These are phyloP conservation scores for Tylopilus plumbeoviolaceoides DNA, from an alignment of 768 basidiomycete species.

Conservation along the genomic window DNA sequence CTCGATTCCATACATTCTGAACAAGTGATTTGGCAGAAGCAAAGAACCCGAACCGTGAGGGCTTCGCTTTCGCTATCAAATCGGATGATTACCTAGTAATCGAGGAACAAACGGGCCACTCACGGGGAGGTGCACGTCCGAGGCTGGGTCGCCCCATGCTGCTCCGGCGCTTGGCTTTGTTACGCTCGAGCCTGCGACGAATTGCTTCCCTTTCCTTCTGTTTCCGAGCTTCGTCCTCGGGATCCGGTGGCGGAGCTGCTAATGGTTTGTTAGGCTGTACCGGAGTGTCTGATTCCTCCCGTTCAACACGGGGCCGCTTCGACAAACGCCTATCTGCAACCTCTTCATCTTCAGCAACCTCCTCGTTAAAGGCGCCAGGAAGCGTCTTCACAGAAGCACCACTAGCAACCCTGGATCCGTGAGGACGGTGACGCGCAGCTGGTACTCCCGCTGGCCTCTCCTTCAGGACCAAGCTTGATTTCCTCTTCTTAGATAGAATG, in stretches of 20 bases:
- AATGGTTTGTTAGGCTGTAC: constrained; percentile 34
- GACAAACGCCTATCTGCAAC: constrained; percentile 36
- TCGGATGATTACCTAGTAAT: constrained; percentile 8
- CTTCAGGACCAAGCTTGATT: constrained; percentile 48
- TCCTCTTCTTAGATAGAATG: constrained; percentile 37
- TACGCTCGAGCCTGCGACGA: constrained; percentile 60
- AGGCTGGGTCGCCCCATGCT: constrained; percentile 50
- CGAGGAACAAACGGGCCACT: constrained; percentile 17
- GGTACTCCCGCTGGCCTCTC: constrained; percentile 20
- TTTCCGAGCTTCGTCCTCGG: constrained; percentile 30
- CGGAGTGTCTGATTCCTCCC: constrained; percentile 23
- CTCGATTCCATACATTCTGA: constrained; percentile 69
- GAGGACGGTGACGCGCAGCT: constrained; percentile 19
- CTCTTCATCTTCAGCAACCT: constrained; percentile 44
- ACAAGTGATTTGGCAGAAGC: constrained; percentile 67
- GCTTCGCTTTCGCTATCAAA: constrained; percentile 35
- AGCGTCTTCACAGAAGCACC: constrained; percentile 31
- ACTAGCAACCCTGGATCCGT: constrained; percentile 23
- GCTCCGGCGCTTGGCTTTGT: constrained; percentile 65
- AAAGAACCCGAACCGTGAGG: constrained; percentile 66
- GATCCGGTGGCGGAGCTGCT: constrained; percentile 22
- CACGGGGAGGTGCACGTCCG: constrained; percentile 39
- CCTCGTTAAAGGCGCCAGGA: constrained; percentile 58
- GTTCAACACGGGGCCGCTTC: constrained; percentile 41
- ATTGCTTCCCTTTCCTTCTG: constrained; percentile 54